Evolutionary conservation across 805 yeast genomes (phyloP).

Genomic region (Dipodascopsis tothii): DNA sequence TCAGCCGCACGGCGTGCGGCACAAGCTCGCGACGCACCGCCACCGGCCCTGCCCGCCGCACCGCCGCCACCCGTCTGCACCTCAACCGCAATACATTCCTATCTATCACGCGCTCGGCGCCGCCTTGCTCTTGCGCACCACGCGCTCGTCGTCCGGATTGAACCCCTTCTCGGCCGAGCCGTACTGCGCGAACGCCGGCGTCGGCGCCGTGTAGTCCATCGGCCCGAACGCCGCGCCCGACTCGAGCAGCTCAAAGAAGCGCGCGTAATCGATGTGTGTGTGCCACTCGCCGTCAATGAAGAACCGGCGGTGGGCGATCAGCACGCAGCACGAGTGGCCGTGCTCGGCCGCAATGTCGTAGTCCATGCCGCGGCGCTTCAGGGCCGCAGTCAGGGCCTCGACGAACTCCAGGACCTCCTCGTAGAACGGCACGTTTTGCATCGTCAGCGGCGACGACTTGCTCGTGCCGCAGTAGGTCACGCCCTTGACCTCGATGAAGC

Average conservation of each 20-base stretch:
- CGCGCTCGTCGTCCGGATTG: constrained; percentile 74
- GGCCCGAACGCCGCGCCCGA: constrained; percentile 63
- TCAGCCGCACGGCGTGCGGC: too few relatives aligned
- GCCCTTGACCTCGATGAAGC: constrained; percentile 87
- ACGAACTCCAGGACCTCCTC: constrained; percentile 82
- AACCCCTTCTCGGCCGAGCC: constrained; percentile 82
- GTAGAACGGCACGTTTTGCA: constrained; percentile 92
- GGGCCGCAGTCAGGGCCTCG: constrained; percentile 49
- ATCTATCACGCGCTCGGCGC: not conserved
- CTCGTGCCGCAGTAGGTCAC: constrained; percentile 94
- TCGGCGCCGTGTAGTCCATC: constrained; percentile 69
- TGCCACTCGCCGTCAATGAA: constrained; percentile 67
- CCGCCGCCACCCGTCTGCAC: too few relatives aligned
- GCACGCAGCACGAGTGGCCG: constrained; percentile 87
- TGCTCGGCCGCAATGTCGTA: constrained; percentile 91
- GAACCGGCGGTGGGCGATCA: constrained; percentile 71
- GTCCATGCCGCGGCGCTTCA: constrained; percentile 56
- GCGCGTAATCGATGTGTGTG: constrained; percentile 79
- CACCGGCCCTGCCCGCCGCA: too few relatives aligned
- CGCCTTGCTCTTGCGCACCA: constrained; percentile 21
- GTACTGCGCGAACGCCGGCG: constrained; percentile 88
- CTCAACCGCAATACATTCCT: too few relatives aligned
- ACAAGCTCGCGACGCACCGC: too few relatives aligned
- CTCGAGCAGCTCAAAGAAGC: constrained; percentile 61
- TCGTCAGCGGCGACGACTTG: constrained; percentile 81